These are phyloP conservation scores for Powellomyces hirtus DNA, from an alignment of 192 early-diverging fungal genomes.

Conservation along the genomic window DNA sequence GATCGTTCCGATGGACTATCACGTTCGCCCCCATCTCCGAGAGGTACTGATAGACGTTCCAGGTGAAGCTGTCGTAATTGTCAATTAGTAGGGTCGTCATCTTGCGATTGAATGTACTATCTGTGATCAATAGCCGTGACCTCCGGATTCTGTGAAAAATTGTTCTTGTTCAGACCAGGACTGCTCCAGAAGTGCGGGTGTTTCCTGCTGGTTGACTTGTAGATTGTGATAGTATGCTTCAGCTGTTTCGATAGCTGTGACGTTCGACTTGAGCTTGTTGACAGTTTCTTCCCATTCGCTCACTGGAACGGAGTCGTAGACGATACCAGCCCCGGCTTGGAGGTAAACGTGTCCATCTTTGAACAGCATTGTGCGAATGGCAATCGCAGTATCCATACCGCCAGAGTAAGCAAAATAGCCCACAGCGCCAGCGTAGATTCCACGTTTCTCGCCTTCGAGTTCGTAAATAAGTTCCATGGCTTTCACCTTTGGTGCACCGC, in stretches of 20 bases:
- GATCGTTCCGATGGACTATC: slow-evolving; percentile 89
- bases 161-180: slow-evolving; percentile 1
- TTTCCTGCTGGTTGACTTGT: slow-evolving; percentile 12
- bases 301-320: slow-evolving; percentile 87
- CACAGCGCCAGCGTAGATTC: slow-evolving; percentile 70
- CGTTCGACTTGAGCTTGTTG: slow-evolving; percentile 90
- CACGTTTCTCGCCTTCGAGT: slow-evolving; percentile 88
- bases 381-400: slow-evolving; percentile 95
- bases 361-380: slow-evolving; percentile 97
- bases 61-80: slow-evolving; percentile 99
- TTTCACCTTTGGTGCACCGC: slow-evolving; percentile 97
- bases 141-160: too few relatives aligned
- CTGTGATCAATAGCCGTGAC: too few relatives aligned
- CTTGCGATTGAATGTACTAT: too few relatives aligned
- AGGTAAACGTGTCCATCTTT: slow-evolving; percentile 93
- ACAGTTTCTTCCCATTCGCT: slow-evolving; percentile 96
- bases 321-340: slow-evolving; percentile 96
- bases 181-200: background rate
- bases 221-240: slow-evolving; percentile 53
- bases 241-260: slow-evolving; percentile 82
- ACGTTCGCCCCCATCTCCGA: slow-evolving; percentile 89
- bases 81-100: slow-evolving; percentile 89
- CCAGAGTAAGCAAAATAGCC: slow-evolving; percentile 95
- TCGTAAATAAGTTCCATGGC: slow-evolving; percentile 94
- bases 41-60: slow-evolving; percentile 97